Evolutionary conservation across 2,329 filamentous ascomycete species (phyloP), one percentile per base, ranked within the genome.

Genomic region (Albophoma yamanashiensis): DNA sequence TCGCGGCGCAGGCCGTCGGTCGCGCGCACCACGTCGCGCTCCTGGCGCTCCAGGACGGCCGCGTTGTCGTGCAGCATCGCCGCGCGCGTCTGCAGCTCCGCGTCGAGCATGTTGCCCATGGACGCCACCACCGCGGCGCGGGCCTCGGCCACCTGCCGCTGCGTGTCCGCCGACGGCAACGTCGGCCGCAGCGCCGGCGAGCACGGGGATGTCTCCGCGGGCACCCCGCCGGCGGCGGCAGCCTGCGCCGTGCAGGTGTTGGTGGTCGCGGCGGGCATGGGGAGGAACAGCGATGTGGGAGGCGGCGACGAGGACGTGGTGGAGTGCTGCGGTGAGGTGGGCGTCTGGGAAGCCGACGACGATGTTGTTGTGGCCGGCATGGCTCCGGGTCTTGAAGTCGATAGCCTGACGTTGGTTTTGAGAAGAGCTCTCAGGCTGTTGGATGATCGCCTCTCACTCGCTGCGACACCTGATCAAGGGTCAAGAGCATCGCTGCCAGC

Each of bases 101-200:
- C 75, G 75, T 91, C 87, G 65, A 92, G 79, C 66, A 86, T 82
- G 70, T 88, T 87, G 67, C 87, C 86, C 58, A 92, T 80, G 55
- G 81, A 82, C 27, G 84, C 85, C 40, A 86, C 76, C 58, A 88
- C 77, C 11, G 82, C 83, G 38, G 76, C 72, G 63, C 84, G 83
- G 45, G 85, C 84, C 68, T 85, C 80, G 56, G 78, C 72, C 25
- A 85, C 76, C 67, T 80, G 77, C 8, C 74, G 75, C 67, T 78
- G 74, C 57, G 78, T 74, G 58, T 75, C 71, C 55, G 73, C 67
- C 3, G 76, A 73, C 2, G 77, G 77, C 14, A 78, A 73, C 56
- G 71, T 74, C 4, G 72, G 69, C 55, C 73, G 71, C 15, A 72
- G 69, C 8, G 63, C 64, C 8, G 65, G 63, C 55, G 65, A 59